Evolutionary conservation across 2,329 filamentous ascomycete genomes (phyloP), one percentile per base, ranked within the genome.

Genomic region (Thielaviopsis euricoi): DNA sequence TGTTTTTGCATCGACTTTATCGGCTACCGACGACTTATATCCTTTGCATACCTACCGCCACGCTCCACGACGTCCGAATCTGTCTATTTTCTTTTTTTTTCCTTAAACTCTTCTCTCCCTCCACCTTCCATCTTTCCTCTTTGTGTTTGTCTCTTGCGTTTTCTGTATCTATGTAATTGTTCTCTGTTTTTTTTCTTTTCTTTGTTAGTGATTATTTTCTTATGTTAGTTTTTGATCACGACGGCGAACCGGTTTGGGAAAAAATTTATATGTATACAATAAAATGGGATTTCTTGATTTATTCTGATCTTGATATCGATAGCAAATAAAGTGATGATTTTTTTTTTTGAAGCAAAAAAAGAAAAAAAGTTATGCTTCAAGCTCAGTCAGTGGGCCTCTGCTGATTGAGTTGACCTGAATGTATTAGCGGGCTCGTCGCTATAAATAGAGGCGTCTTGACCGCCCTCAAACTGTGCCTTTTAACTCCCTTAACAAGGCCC

Each of bases 241-340:
- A 54, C 52, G 55, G 60, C 59, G 61, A 61, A 60, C 52, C 52
- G 52, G 58, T 48, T 50, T 48, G 55, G 56, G 58, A 60, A 57
- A 53, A 29, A 23, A 40, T n/a, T n/a, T n/a, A n/a, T n/a, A n/a
- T n/a, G n/a, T n/a, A n/a, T n/a, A n/a, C n/a, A 53, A 52, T 57
- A n/a, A 15, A 43, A 43, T 43, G 37, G 37, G 37, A 43, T 43
- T 43, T 43, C 15, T 33, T 10, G 9, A 33, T 10, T 33, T 33
- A 33, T n/a, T n/a, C n/a, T n/a, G n/a, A n/a, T n/a, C n/a, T n/a
- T n/a, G n/a, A n/a, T n/a, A n/a, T n/a, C n/a, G n/a, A n/a, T n/a
- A n/a, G n/a, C n/a, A n/a, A n/a, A n/a, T n/a, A n/a, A n/a, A n/a
- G n/a, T n/a, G n/a, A n/a, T n/a, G n/a, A n/a, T n/a, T n/a, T n/a